Evolutionary conservation across 768 basidiomycete species (phyloP), one percentile per base, ranked within the genome.

Genomic region (Lactarius indigo): DNA sequence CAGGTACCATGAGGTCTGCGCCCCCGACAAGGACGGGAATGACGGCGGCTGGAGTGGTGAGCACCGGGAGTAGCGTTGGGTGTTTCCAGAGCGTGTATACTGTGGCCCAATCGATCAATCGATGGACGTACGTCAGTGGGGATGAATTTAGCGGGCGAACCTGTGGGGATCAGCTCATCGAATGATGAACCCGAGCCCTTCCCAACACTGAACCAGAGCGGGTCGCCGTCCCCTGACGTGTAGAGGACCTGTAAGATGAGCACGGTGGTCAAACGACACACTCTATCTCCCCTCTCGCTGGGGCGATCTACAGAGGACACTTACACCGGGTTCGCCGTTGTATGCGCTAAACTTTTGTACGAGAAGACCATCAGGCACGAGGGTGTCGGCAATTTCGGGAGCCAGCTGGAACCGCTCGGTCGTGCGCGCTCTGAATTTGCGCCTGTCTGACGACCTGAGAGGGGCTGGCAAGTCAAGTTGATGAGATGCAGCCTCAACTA

Each of bases 1-100:
- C 92, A 5, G 92, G 91, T 39, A 90, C 86, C 91, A 95, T 94
- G 9, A 94, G 82, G 78, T 95, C 92, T 0, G 92, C 91, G n/a
- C 93, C 92, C 12, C 85, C 85, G 3, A 85, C 78, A 15, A 95
- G 81, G 30, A 87, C 80, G 1, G 88, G 88, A 42, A 93, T 84
- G 33, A 92, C 92, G 13, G 84, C 77, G 2, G 84, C 74, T 2
- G 91, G 89, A 0, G 92, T 92, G 2, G 86, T 84, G n/a, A 94
- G 69, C 65, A 82, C 82, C 0, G 91, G 89, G 10, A 94, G 79
- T 1, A 95, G 77, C 44, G 84, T 81, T 12, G 84, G 83, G 50
- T 83, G 83, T 74, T 89, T 92, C 89, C 91, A 91, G 28, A 94
- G 76, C 0, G 92, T 90, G 73, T 92, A 92, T 20, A 92, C 84